Evolutionary conservation across 352 stramenopile species (phyloP).

Genomic region (Phytopythium oedochilum): DNA sequence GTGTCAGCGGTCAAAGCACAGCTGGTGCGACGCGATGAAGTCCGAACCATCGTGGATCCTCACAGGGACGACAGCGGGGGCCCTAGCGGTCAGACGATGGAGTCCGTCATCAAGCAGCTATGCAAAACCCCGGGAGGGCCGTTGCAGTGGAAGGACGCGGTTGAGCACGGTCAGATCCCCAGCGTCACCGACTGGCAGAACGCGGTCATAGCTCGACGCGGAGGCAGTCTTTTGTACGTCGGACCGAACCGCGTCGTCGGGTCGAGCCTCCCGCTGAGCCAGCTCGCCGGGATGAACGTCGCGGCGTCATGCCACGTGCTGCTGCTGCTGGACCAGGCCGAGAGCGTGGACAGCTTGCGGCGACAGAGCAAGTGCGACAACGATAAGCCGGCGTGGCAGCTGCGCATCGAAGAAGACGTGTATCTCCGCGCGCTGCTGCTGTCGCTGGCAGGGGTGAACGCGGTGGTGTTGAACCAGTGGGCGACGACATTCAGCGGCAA

Average conservation of each 20-base stretch:
- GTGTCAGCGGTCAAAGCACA: slow-evolving; percentile 45
- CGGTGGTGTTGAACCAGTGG: slow-evolving; percentile 80
- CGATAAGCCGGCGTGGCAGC: slow-evolving; percentile 56
- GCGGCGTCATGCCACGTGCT: slow-evolving; percentile 59
- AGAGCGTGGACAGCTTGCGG: slow-evolving; percentile 67
- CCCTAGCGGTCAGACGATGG: slow-evolving; percentile 35
- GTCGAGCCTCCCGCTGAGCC: slow-evolving; percentile 28
- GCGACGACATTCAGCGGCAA: slow-evolving; percentile 75
- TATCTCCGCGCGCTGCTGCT: slow-evolving; percentile 64
- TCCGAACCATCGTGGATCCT: slow-evolving; percentile 63
- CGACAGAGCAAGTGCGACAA: slow-evolving; percentile 86
- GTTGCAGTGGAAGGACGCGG: slow-evolving; percentile 52
- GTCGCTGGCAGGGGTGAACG: slow-evolving; percentile 73
- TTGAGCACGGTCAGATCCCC: slow-evolving; percentile 53
- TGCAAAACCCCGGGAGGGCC: slow-evolving; percentile 19
- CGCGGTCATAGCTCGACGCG: slow-evolving; percentile 42
- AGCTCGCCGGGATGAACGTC: slow-evolving; percentile 69
- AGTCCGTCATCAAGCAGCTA: slow-evolving; percentile 35
- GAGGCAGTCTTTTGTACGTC: slow-evolving; percentile 65
- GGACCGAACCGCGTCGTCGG: slow-evolving; percentile 64
- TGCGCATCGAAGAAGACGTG: slow-evolving; percentile 58
- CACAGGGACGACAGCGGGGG: slow-evolving; percentile 40
- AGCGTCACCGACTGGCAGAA: slow-evolving; percentile 70
- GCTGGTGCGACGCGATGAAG: slow-evolving; percentile 47
- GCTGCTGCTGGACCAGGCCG: slow-evolving; percentile 71